Percentiles rank a stretch among this genome's conserved stretches.
These are phyloP conservation scores for Salvia miltiorrhiza DNA, from an alignment of 257 asterid genomes.

Conservation along the genomic window DNA sequence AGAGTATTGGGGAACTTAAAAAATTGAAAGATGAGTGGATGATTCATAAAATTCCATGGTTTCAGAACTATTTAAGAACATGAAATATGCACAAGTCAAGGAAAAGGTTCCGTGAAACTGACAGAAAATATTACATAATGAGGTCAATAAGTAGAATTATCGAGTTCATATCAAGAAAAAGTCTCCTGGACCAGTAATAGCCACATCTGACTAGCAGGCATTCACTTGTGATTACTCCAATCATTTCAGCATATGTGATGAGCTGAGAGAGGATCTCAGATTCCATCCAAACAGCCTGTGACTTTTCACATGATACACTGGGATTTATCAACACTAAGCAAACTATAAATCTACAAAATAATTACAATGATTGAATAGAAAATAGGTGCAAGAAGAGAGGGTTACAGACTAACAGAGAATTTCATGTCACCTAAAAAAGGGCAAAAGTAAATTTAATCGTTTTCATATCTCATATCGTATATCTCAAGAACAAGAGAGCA, in stretches of 20 bases:
- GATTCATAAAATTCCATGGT: background rate
- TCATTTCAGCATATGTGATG: background rate
- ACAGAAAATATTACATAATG: slow-evolving; percentile 2
- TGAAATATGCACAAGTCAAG: background rate
- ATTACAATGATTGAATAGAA: background rate
- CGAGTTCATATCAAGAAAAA: background rate
- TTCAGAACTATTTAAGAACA: background rate
- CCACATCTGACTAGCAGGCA: background rate
- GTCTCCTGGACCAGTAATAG: background rate
- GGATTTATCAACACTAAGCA: background rate
- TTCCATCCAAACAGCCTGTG: background rate
- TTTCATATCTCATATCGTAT: background rate
- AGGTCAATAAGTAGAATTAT: background rate
- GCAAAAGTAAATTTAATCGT: background rate
- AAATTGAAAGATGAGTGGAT: background rate
- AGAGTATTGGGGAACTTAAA: background rate
- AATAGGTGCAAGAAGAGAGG: background rate
- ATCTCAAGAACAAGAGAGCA: background rate
- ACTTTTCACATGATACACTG: background rate
- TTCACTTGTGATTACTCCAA: background rate
- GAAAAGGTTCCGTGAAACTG: background rate
- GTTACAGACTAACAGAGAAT: background rate
- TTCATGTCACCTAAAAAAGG: background rate
- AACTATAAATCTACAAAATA: background rate
- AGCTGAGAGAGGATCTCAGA: background rate